These are phyloP conservation scores for Saccharomycopsis amapae DNA, from an alignment of 805 yeast genomes.

Conservation along the genomic window DNA sequence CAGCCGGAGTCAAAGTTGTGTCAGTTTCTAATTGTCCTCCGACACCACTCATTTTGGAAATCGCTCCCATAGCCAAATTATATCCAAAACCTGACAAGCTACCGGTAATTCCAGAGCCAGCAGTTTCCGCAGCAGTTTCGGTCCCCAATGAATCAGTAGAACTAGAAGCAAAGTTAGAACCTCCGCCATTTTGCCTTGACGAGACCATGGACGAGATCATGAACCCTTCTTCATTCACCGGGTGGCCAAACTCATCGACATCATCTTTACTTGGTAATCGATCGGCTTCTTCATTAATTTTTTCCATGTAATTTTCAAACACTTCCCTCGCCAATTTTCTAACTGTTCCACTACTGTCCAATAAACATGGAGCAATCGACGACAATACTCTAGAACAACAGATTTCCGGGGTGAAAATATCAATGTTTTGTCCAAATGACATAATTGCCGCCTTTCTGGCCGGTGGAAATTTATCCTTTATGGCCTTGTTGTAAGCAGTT, in stretches of 20 bases:
- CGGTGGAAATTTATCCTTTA: conserved; percentile 71
- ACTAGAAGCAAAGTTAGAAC: background rate
- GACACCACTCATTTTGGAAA: conserved; percentile 22
- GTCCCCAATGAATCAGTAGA: background rate
- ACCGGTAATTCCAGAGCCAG: background rate
- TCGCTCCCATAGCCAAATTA: conserved; percentile 20
- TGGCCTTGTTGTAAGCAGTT: conserved; percentile 79
- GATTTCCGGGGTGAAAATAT: conserved; percentile 63
- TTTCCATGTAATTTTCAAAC: conserved; percentile 53
- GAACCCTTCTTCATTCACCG: background rate
- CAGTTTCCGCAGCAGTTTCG: background rate
- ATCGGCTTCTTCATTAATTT: conserved; percentile 39
- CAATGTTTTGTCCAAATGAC: conserved; percentile 61
- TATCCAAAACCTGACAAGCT: conserved; percentile 22
- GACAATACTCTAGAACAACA: conserved; percentile 78
- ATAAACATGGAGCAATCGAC: conserved; percentile 73
- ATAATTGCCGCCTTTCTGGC: conserved; percentile 69
- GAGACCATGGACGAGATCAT: conserved; percentile 19
- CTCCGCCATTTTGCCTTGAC: background rate
- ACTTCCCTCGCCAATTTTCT: conserved; percentile 65
- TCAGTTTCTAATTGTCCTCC: conserved; percentile 22
- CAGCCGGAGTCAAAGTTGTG: conserved; percentile 1
- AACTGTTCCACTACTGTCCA: conserved; percentile 67
- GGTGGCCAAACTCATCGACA: conserved; percentile 8
- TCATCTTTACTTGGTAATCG: conserved; percentile 27